phyloP scores from a whole-genome alignment of 2,329 filamentous ascomycete species.

The Hypoxylon sp. region DNA sequence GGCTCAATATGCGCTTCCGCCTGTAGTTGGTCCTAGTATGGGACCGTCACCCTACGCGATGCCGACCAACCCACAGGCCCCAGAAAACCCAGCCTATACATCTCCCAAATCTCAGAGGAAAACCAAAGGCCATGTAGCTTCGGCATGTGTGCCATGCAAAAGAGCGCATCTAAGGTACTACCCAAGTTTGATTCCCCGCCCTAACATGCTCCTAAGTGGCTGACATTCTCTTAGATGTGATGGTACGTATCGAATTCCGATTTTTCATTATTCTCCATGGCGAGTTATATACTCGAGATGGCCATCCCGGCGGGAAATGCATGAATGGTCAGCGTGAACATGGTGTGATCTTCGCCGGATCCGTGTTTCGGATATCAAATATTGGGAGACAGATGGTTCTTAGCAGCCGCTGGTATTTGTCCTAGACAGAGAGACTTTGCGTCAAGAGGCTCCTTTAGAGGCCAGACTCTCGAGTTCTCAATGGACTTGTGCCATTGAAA shows the following conservation, averaged over 20 bases:
- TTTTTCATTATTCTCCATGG: slow-evolving; percentile 35
- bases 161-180: slow-evolving; percentile 81
- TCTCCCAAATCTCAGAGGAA: slow-evolving; percentile 76
- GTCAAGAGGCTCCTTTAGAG: slow-evolving; percentile 10
- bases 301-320: slow-evolving; percentile 6
- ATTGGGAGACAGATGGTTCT: slow-evolving; percentile 1
- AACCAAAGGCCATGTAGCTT: slow-evolving; percentile 86
- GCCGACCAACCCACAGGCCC: slow-evolving; percentile 55
- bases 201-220: slow-evolving; percentile 39
- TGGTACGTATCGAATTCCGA: slow-evolving; percentile 66
- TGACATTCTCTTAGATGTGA: slow-evolving; percentile 69
- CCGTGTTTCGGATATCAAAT: slow-evolving; percentile 11
- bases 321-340: slow-evolving; percentile 3
- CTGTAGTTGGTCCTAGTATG: slow-evolving; percentile 54
- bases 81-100: slow-evolving; percentile 64
- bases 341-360: background rate
- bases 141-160: slow-evolving; percentile 88
- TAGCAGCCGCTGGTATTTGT: slow-evolving; percentile 3
- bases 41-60: slow-evolving; percentile 51
- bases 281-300: slow-evolving; percentile 29
- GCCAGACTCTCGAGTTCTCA: slow-evolving; percentile 5
- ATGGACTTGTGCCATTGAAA: slow-evolving; percentile 5
- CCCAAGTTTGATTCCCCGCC: slow-evolving; percentile 30
- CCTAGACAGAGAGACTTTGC: slow-evolving; percentile 5
- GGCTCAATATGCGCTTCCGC: slow-evolving; percentile 56